phyloP scores from a whole-genome alignment of 2,329 filamentous ascomycete species.

The Trichophyton benhamiae region DNA sequence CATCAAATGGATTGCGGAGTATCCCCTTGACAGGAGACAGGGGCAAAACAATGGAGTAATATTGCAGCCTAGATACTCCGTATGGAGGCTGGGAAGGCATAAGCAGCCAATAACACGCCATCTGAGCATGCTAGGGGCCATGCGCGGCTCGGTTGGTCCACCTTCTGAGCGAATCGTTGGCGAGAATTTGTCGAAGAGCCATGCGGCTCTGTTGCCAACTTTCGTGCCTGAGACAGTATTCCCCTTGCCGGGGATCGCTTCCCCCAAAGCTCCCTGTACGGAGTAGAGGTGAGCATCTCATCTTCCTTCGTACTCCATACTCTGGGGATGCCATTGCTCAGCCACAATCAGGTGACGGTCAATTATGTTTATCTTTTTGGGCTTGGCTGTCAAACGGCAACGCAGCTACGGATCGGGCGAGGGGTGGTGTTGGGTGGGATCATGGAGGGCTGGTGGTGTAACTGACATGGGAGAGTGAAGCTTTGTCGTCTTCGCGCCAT shows the following conservation, averaged over 20 bases:
- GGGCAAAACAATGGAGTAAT: not conserved
- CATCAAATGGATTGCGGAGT: not conserved
- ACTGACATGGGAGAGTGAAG: not conserved
- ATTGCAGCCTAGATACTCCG: not conserved
- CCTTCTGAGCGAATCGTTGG: not conserved
- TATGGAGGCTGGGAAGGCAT: not conserved
- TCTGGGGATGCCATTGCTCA: not conserved
- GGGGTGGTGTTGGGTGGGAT: not conserved
- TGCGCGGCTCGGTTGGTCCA: not conserved
- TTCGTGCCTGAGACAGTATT: not conserved
- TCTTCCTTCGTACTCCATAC: not conserved
- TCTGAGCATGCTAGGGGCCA: not conserved
- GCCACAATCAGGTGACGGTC: not conserved
- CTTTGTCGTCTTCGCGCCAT: not conserved
- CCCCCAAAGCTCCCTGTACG: not conserved
- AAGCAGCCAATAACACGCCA: not conserved
- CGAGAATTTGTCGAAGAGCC: not conserved
- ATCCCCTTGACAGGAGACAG: not conserved
- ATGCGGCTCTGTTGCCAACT: not conserved
- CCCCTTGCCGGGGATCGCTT: not conserved
- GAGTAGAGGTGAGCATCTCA: not conserved
- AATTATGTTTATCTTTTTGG: not conserved
- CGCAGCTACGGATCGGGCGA: not conserved
- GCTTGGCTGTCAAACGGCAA: not conserved
- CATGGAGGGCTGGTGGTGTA: not conserved